A percentile compares a stretch with the other conserved stretches of the same genome.
Conservation (phyloP, 306 rosid species). For the Begonia masoniana region DNA sequence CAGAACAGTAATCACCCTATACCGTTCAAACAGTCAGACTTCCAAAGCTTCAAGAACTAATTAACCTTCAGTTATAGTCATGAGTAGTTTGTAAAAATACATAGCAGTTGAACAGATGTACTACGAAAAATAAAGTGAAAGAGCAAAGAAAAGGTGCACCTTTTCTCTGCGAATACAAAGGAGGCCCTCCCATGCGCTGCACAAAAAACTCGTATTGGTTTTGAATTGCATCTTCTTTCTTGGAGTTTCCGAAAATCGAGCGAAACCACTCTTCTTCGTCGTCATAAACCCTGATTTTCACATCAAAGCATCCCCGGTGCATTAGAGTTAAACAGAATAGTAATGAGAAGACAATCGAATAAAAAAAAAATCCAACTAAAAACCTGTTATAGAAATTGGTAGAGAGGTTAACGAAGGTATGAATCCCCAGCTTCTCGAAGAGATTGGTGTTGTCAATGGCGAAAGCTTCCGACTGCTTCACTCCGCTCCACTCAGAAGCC, state of each 20-base stretch:
- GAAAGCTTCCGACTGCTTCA: conserved; percentile 40
- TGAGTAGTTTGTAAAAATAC: too few relatives aligned
- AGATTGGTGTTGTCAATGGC: conserved; percentile 58
- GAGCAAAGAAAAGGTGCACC: conserved; percentile 16
- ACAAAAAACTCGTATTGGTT: conserved; percentile 84
- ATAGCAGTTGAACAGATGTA: too few relatives aligned
- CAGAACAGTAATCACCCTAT: too few relatives aligned
- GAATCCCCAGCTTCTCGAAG: conserved; percentile 57
- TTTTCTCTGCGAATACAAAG: conserved; percentile 72
- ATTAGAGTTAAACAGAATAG: too few relatives aligned
- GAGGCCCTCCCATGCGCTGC: conserved; percentile 81
- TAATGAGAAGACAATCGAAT: too few relatives aligned
- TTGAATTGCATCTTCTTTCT: conserved; percentile 62
- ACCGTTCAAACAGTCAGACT: too few relatives aligned
- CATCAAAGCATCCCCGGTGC: too few relatives aligned
- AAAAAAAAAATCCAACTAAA: too few relatives aligned
- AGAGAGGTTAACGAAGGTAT: conserved; percentile 57
- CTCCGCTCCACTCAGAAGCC: conserved; percentile 82
- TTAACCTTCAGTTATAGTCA: too few relatives aligned
- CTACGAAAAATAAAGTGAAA: too few relatives aligned
- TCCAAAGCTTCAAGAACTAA: too few relatives aligned
- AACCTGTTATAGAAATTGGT: conserved; percentile 84
- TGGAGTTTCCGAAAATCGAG: conserved; percentile 47
- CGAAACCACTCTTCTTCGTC: conserved; percentile 82
- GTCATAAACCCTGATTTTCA: conserved; percentile 45